These are phyloP conservation scores for Paecilomyces dactylethromorphus DNA, from an alignment of 2,329 filamentous ascomycete species.

Conservation along the genomic window DNA sequence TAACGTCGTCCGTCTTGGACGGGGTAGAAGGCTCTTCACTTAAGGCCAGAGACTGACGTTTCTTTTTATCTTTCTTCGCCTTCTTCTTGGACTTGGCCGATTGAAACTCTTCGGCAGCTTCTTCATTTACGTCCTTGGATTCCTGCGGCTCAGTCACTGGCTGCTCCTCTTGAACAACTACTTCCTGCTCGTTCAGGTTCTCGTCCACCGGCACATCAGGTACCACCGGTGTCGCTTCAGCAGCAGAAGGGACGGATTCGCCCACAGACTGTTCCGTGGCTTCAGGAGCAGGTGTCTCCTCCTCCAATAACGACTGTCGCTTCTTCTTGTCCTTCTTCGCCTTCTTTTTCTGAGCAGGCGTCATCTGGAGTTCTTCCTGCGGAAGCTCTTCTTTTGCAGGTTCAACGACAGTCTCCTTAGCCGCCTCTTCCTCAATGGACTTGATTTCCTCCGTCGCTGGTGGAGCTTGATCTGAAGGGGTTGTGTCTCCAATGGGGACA, in stretches of 20 bases:
- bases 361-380: not conserved
- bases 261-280: not conserved
- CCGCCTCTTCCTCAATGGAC: not conserved
- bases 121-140: not conserved
- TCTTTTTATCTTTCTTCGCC: constrained; percentile 15
- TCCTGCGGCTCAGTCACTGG: not conserved
- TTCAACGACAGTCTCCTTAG: not conserved
- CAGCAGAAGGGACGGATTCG: not conserved
- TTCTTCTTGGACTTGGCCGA: constrained; percentile 26
- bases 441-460: not conserved
- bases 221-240: not conserved
- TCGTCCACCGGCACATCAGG: not conserved
- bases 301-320: constrained; percentile 13
- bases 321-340: constrained; percentile 2
- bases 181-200: not conserved
- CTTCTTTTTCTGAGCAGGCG: constrained; percentile 10
- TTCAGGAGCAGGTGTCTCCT: constrained; percentile 12
- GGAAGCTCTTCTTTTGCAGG: not conserved
- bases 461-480: not conserved
- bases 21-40: constrained; percentile 13
- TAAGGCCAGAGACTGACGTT: constrained; percentile 12
- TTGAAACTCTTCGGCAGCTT: constrained; percentile 8
- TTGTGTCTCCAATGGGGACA: not conserved
- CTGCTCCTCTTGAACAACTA: not conserved
- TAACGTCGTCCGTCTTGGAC: not conserved